Conservation (phyloP, 192 early-diverging fungal genomes). For the Gryganskiella cystojenkinii region DNA sequence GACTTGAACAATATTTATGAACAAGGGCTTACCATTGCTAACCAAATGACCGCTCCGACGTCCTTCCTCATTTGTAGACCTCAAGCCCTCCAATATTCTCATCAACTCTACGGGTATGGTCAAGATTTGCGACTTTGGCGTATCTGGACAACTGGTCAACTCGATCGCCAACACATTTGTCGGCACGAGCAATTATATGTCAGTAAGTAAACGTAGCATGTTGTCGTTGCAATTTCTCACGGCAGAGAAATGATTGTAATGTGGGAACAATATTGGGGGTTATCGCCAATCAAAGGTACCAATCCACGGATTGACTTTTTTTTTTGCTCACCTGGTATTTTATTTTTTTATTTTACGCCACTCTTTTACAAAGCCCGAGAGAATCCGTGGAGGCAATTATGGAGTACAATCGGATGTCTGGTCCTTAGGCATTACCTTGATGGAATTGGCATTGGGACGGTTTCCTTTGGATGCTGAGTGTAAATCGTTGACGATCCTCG, state of each 20-base stretch:
- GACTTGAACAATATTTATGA: background rate
- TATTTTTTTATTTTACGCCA: background rate
- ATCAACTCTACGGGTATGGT: conserved; percentile 83
- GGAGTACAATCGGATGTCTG: conserved; percentile 86
- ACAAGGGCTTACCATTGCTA: no score
- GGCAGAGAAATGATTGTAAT: no score
- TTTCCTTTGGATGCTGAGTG: conserved; percentile 79
- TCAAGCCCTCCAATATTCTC: conserved; percentile 90
- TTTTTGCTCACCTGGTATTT: background rate
- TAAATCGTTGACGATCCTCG: conserved; percentile 83
- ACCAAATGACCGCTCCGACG: background rate
- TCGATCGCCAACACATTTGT: conserved; percentile 90
- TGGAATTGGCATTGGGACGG: conserved; percentile 82
- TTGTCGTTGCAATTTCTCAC: conserved; percentile 21
- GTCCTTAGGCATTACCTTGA: conserved; percentile 83
- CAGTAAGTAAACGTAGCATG: no score
- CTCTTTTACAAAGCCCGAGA: conserved; percentile 67
- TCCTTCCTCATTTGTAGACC: conserved; percentile 56
- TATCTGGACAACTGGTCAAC: conserved; percentile 87
- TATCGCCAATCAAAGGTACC: no score
- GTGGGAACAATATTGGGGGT: no score
- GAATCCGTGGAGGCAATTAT: conserved; percentile 82
- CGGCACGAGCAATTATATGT: conserved; percentile 87
- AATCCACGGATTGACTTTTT: background rate
- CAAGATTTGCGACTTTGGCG: conserved; percentile 92